phyloP scores from a whole-genome alignment of 2,329 filamentous ascomycete genomes.

The Dothideomycetes sp. region DNA sequence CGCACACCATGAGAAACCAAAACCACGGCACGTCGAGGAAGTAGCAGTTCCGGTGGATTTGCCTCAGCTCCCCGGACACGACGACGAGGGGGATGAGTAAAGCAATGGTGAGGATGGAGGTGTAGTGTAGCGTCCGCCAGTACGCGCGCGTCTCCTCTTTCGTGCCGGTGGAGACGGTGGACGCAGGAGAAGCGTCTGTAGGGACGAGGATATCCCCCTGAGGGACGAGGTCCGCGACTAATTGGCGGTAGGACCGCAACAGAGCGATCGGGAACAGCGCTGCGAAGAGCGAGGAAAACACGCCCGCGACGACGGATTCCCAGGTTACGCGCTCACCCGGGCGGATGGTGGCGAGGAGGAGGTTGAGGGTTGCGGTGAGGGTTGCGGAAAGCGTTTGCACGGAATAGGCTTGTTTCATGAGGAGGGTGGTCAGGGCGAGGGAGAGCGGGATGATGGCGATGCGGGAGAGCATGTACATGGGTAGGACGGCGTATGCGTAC shows the following conservation, averaged over 20 bases:
- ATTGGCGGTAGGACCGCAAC: constrained; percentile 36
- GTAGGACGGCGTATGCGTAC: constrained; percentile 42
- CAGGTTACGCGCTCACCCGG: constrained; percentile 37
- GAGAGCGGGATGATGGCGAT: constrained; percentile 40
- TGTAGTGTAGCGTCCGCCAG: constrained; percentile 42
- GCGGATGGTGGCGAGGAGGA: constrained; percentile 37
- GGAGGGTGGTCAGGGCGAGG: constrained; percentile 36
- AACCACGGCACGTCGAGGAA: constrained; percentile 45
- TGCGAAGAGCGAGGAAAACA: constrained; percentile 41
- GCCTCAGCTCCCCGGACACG: constrained; percentile 36
- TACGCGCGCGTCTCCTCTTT: constrained; percentile 40
- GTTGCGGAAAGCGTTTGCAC: constrained; percentile 38
- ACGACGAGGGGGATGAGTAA: constrained; percentile 39
- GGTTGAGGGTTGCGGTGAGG: constrained; percentile 39
- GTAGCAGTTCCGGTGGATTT: constrained; percentile 42
- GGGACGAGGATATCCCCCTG: constrained; percentile 31
- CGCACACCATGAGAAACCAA: constrained; percentile 42
- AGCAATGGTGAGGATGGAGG: constrained; percentile 37
- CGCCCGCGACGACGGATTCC: constrained; percentile 41
- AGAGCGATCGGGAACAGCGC: constrained; percentile 42
- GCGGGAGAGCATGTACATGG: constrained; percentile 41
- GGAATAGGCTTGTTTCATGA: constrained; percentile 35
- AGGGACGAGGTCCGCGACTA: constrained; percentile 33
- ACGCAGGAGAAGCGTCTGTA: constrained; percentile 7
- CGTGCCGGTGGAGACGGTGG: constrained; percentile 21